A percentile compares a stretch with the other conserved stretches of the same genome.
phyloP scores from a whole-genome alignment of 106 monocot genomes.

The Dendrobium huoshanense region DNA sequence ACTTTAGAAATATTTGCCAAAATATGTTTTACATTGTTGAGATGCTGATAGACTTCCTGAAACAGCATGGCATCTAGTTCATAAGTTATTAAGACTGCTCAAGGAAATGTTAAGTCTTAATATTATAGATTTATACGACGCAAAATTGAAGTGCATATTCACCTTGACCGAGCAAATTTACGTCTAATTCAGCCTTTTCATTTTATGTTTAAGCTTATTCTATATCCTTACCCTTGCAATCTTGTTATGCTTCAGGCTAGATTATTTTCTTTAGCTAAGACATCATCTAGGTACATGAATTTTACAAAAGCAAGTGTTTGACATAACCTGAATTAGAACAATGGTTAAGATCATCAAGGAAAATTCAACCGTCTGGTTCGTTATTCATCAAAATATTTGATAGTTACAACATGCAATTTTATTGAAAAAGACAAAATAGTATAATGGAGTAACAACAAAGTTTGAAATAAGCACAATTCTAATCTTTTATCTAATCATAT shows the following conservation, averaged over 20 bases:
- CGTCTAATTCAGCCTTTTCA: not conserved
- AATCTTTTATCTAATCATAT: no score
- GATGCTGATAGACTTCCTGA: not conserved
- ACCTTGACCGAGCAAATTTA: not conserved
- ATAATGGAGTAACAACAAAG: no score
- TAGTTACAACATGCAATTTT: no score
- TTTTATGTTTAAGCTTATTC: not conserved
- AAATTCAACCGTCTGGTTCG: no score
- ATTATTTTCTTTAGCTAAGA: not conserved
- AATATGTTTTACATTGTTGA: not conserved
- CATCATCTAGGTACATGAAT: not conserved
- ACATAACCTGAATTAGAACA: not conserved
- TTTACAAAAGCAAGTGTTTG: conserved; percentile 1
- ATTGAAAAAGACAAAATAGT: no score
- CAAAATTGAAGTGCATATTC: not conserved
- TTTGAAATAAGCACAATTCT: not conserved
- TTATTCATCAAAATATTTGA: no score
- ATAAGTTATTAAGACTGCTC: not conserved
- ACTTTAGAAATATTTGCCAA: not conserved
- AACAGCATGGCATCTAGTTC: not conserved
- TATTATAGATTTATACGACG: not conserved
- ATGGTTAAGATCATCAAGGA: no score
- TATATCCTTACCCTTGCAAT: not conserved
- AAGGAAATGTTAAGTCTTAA: not conserved
- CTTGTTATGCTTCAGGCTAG: not conserved